Base-by-base conservation (phyloP, 2,329 filamentous ascomycete species). In the Fusarium irregulare region DNA sequence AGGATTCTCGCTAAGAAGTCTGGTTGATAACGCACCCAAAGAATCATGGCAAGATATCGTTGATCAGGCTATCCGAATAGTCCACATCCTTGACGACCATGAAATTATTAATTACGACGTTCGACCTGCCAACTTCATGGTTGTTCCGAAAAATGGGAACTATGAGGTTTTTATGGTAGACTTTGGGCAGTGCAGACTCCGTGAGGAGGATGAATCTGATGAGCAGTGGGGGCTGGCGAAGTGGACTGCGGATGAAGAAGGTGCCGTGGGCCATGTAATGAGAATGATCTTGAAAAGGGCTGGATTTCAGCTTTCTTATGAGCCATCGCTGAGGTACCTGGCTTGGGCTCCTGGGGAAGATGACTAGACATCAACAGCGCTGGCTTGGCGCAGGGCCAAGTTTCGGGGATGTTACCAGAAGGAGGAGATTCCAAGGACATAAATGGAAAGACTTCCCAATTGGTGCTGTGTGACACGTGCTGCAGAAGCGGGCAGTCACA, bases 81-180 rank as follows among this genome's bases (percentile, higher is more conserved):
- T 66, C 5, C 59, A 69, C 2, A n/a, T 70, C 1, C 51, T 76
- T 2, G 64, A 73, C 6, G 72, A 77, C 47, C 12, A 73, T n/a
- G 55, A 65, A 3, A 66, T 77, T 18, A 50, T 76, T 48, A 76
- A 77, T 46, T 18, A 6, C 0, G 74, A 77, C 21, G 64, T 74
- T 14, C 66, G 71, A 3, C 71, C 61, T 2, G 69, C 64, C 14
- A 77, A 76, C 41, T 76, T 77, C 9, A 60, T 77, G 2, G 53
- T 74, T 20, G 41, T 62, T 7, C 45, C 44, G 4, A 54, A 10
- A 13, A 21, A 25, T 3, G 45, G 4, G 0, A 18, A 16, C 7
- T 73, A 66, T 28, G 56, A 45, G 2, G 71, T 76, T 10, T 72
- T 64, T n/a, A 76, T 76, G 72, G 66, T 75, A 34, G 73, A 77